Evolutionary conservation across 2,329 filamentous ascomycete genomes (phyloP), one percentile per base, ranked within the genome.

Genomic region (Penicillium brevicompactum): DNA sequence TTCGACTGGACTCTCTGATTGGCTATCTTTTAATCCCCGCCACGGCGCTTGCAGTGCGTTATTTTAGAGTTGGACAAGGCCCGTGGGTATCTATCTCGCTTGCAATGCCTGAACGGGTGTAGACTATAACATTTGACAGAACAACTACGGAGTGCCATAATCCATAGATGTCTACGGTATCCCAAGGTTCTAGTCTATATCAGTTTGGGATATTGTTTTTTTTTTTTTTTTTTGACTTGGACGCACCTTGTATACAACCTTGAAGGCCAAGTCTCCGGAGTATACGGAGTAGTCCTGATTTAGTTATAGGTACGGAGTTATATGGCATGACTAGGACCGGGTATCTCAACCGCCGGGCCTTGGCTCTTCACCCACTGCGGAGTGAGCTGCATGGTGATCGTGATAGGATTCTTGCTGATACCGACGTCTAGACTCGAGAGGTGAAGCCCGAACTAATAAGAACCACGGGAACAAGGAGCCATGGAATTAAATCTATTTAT

Each of bases 41-140:
- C 63, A 63, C 63, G 56, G 63, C 63, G 63, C 63, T 65, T 65
- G 51, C 30, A 47, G 51, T 55, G 55, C 57, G 58, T 59, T 60
- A 59, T 55, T 61, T 61, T 62, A 21, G 56, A 55, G 40, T 46
- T 24, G 46, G 22, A 56, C 37, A 32, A 24, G 51, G 46, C n/a
- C 51, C 41, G 46, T 40, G 51, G 10, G 41, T 45, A 45, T 37
- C 14, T 32, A 18, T 16, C 30, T 53, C 43, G 34, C 43, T 32
- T 18, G 9, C 3, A 1, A 22, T 32, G 16, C 18, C 27, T 41
- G 27, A 18, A 41, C 11, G 13, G 34, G 18, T 18, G 18, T 18
- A 18, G 18, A 18, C 18, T 18, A 18, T 18, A 18, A 18, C 18
- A 18, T 18, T 18, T 18, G 18, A 2, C 18, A 18, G 18, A 2